Percentiles rank a stretch among this genome's conserved stretches.
phyloP scores from a whole-genome alignment of 2,329 filamentous ascomycete genomes.

The Phyllosticta ampelicida region DNA sequence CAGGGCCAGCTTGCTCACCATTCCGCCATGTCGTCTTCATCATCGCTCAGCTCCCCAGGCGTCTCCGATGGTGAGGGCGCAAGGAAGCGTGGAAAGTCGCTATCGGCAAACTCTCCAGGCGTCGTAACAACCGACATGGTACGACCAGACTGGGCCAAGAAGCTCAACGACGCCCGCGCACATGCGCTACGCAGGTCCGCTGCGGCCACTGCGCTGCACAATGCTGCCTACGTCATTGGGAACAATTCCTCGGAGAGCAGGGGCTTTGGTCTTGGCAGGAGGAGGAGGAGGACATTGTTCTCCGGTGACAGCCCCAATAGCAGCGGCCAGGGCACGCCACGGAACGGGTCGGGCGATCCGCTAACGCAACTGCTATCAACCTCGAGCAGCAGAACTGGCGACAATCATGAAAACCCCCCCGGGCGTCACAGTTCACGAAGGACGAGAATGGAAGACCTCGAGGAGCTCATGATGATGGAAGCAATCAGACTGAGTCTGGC shows the following conservation, averaged over 20 bases:
- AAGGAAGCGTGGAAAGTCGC: conserved; percentile 51
- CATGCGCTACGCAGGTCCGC: conserved; percentile 80
- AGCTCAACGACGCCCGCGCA: conserved; percentile 71
- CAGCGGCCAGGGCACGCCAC: conserved; percentile 36
- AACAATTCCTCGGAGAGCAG: conserved; percentile 36
- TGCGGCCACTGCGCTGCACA: conserved; percentile 87
- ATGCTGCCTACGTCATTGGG: conserved; percentile 83
- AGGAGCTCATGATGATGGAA: conserved; percentile 98
- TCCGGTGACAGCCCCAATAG: conserved; percentile 34
- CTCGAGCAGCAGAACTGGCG: conserved; percentile 20
- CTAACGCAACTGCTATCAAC: conserved; percentile 16
- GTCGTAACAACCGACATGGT: conserved; percentile 91
- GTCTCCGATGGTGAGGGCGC: conserved; percentile 16
- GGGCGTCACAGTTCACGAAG: conserved; percentile 42
- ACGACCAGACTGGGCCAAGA: conserved; percentile 88
- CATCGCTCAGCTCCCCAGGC: conserved; percentile 50
- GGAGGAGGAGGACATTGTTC: conserved; percentile 42
- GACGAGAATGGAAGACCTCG: conserved; percentile 68
- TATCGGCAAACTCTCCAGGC: conserved; percentile 73
- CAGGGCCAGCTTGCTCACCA: conserved; percentile 39
- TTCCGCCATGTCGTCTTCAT: conserved; percentile 78
- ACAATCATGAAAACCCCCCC: background rate
- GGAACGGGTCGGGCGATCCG: conserved; percentile 22
- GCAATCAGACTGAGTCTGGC: conserved; percentile 86
- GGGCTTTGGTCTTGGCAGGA: conserved; percentile 38